Evolutionary conservation across 371 early-diverging fungal genomes (phyloP), one percentile per base, ranked within the genome.

Genomic region (Mortierella sp.): DNA sequence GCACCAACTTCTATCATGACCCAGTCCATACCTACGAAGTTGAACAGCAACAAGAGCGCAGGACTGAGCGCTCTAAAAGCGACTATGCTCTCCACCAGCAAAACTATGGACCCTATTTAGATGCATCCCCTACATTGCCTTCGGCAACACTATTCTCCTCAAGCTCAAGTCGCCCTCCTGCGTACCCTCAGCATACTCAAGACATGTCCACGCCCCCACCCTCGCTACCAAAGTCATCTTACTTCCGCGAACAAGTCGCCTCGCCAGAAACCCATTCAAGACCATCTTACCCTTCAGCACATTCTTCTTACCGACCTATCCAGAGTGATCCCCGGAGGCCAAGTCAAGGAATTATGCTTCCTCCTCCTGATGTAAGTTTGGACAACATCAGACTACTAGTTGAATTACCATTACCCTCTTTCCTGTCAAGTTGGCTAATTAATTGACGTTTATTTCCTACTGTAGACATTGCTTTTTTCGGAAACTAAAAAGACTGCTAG

Each of bases 31-130:
- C 79, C 0, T 74, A 84, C 55, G 85, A 84, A 10, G 48, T 38
- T 9, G 81, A 79, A 10, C 78, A 74, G 13, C 54, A 74, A 38
- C 55, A 16, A 14, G 60, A 47, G 16, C 54, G 55, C n/a, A 76
- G 79, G 45, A 74, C 63, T 10, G 79, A 79, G 5, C 77, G 80
- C 13, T 77, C 85, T 8, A 84, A 76, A 58, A 84, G 81, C 52
- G 85, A 84, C 31, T 84, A 65, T 54, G 86, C 82, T 14, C 80
- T 86, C 19, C 86, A 86, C 45, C 86, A 86, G 31, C 86, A 86
- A 42, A 86, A 86, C 74, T 86, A 86, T 70, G 86, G 86, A 10
- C 82, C 86, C 14, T 86, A 86, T 42, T 26, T 82, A 55, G 80
- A 82, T 45, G 68, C 74, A n/a, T 86, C 86, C 3, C 86, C 86